Evolutionary conservation across 306 rosid species (phyloP).

Genomic region (Castanea sativa): DNA sequence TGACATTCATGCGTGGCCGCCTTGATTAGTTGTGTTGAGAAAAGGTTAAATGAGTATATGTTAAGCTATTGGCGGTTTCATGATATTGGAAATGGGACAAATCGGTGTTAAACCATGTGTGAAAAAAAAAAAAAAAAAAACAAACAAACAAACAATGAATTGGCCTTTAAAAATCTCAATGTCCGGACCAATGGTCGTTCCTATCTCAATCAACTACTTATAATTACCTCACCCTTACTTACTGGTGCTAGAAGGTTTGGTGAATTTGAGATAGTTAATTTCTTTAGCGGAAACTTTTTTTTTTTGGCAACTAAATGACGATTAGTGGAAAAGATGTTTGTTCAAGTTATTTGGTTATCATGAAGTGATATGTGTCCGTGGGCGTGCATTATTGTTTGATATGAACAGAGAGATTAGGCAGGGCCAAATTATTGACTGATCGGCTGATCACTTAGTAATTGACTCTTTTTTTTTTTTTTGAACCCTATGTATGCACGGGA

Average conservation of each 20-base stretch:
- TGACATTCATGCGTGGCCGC: background rate
- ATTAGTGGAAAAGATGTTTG: background rate
- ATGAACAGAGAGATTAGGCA: background rate
- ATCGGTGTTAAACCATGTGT: too few relatives aligned
- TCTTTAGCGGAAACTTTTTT: background rate
- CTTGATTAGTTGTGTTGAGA: background rate
- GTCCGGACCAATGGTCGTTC: too few relatives aligned
- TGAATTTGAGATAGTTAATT: background rate
- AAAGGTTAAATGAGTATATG: too few relatives aligned
- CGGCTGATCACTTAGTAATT: background rate
- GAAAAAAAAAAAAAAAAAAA: too few relatives aligned
- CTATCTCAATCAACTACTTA: too few relatives aligned
- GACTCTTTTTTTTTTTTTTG: background rate
- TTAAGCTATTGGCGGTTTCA: background rate
- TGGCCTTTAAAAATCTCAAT: too few relatives aligned
- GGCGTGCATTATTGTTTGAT: background rate
- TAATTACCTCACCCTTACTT: too few relatives aligned
- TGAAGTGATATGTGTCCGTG: too few relatives aligned
- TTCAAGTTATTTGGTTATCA: background rate
- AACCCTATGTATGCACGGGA: conserved; percentile 42
- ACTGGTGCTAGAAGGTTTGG: background rate
- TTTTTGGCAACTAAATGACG: background rate
- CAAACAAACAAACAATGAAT: too few relatives aligned
- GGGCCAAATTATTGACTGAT: background rate
- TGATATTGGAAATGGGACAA: background rate